Percentiles rank a stretch among this genome's conserved stretches.
Conservation (phyloP, 106 monocot genomes). For the Dendrobium officinale region DNA sequence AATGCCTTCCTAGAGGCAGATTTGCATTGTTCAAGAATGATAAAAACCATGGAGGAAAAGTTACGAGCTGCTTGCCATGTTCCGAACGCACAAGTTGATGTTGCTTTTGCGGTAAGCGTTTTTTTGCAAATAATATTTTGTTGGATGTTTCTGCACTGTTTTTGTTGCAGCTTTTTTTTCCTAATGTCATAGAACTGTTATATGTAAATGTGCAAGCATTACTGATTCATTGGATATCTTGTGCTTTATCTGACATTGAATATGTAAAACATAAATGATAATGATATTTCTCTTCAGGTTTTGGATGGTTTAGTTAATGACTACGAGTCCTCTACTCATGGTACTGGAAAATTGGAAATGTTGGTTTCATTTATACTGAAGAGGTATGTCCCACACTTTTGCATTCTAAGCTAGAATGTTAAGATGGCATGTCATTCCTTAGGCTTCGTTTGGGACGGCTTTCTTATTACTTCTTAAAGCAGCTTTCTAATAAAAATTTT, state of each 20-base stretch:
- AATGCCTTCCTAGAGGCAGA: conserved; percentile 76
- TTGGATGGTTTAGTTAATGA: conserved; percentile 51
- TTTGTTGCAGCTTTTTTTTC: too few relatives aligned
- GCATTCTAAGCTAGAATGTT: too few relatives aligned
- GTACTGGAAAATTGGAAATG: conserved; percentile 77
- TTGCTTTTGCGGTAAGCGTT: conserved; percentile 42
- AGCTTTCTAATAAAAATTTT: too few relatives aligned
- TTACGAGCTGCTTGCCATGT: conserved; percentile 61
- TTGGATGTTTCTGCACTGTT: too few relatives aligned
- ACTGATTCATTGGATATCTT: too few relatives aligned
- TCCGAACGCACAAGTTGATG: conserved; percentile 60
- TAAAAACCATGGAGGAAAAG: conserved; percentile 75
- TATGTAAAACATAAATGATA: neutral
- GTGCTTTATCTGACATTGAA: too few relatives aligned
- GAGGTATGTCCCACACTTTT: conserved; percentile 34
- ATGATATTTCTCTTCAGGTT: conserved; percentile 30
- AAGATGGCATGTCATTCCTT: too few relatives aligned
- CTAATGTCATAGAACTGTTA: too few relatives aligned
- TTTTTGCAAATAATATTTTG: neutral
- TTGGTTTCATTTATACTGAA: conserved; percentile 51
- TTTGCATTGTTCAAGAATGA: conserved; percentile 49
- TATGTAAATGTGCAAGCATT: too few relatives aligned
- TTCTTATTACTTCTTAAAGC: too few relatives aligned
- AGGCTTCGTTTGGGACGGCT: too few relatives aligned
- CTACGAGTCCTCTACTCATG: conserved; percentile 54